Base-by-base conservation (phyloP, 805 yeast species). In the Barnettozyma siamensis region DNA sequence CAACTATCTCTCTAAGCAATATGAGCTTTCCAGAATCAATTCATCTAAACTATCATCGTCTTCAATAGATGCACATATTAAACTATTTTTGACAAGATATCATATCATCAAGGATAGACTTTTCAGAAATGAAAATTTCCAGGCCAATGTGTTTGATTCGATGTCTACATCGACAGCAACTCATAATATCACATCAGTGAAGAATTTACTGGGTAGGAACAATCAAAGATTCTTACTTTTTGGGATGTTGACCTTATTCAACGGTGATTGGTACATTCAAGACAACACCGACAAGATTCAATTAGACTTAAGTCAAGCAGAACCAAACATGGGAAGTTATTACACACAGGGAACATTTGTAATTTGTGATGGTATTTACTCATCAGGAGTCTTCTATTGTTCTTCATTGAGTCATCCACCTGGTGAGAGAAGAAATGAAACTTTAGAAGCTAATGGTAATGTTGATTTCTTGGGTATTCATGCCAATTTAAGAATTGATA, bases 331-430 rank as follows among this genome's bases (percentile, higher is more conserved):
- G 3, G 87, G 81, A 0, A 71, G 82, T 8, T 89, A 76, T 53
- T 81, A 76, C 53, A 72, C 69, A 19, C 76, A 80, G 3, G 98
- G 99, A 2, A 79, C 83, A 67, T 78, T 83, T 51, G 76, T 87
- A 0, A 63, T 91, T 2, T 82, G 84, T 39, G 95, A 88, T 55
- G 99, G 99, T 15, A 77, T 86, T 15, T 87, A 88, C 57, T 79
- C 81, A 3, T 74, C 78, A 15, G 70, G 69, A 21, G 78, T 73
- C 36, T 88, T 93, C 56, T 78, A 82, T 49, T 94, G 83, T 1
- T 72, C 83, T 23, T 73, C 83, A 5, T 70, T 93, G 38, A 83
- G 84, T 3, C 96, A 88, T 45, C 98, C 99, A 3, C 88, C 93
- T 0, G 82, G 88, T 3, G 99, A 93, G 58, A 69, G 75, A 47